phyloP scores from a whole-genome alignment of 2,329 filamentous ascomycete species.

The Xylariaceae sp. region DNA sequence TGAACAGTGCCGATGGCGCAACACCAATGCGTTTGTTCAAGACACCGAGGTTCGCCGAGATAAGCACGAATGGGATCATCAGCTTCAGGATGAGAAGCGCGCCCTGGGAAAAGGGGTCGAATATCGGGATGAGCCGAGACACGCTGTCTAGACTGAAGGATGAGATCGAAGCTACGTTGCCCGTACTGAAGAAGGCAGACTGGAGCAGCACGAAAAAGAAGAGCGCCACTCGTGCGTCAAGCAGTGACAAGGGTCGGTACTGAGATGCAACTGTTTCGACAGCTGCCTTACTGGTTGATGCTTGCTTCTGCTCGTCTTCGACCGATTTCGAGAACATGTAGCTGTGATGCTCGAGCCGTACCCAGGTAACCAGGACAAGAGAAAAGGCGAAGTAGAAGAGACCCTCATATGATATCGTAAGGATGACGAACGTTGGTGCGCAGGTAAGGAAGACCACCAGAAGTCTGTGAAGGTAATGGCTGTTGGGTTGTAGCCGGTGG shows the following conservation, averaged over 20 bases:
- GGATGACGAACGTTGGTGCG: conserved; percentile 87
- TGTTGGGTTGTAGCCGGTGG: conserved; percentile 75
- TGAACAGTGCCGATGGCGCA: conserved; percentile 83
- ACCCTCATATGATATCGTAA: conserved; percentile 95
- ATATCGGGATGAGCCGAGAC: conserved; percentile 78
- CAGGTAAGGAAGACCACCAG: conserved; percentile 88
- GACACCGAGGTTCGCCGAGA: conserved; percentile 91
- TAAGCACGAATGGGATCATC: conserved; percentile 85
- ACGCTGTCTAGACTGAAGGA: conserved; percentile 93
- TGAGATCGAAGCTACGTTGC: conserved; percentile 90
- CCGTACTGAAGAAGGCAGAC: conserved; percentile 93
- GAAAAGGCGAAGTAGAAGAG: conserved; percentile 93
- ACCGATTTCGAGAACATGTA: conserved; percentile 42
- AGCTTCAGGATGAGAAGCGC: conserved; percentile 83
- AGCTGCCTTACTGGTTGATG: conserved; percentile 19
- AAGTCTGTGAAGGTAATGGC: conserved; percentile 83
- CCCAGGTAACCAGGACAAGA: conserved; percentile 77
- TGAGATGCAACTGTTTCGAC: conserved; percentile 22
- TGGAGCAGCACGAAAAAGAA: conserved; percentile 96
- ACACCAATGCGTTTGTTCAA: conserved; percentile 80
- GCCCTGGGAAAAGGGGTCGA: conserved; percentile 88
- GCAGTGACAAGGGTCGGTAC: conserved; percentile 65
- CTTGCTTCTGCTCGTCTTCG: conserved; percentile 16
- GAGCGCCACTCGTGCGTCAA: conserved; percentile 81
- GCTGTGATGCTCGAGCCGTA: conserved; percentile 80